Conservation (phyloP, 164 flowering plant species). For the Vitis amurensis region DNA sequence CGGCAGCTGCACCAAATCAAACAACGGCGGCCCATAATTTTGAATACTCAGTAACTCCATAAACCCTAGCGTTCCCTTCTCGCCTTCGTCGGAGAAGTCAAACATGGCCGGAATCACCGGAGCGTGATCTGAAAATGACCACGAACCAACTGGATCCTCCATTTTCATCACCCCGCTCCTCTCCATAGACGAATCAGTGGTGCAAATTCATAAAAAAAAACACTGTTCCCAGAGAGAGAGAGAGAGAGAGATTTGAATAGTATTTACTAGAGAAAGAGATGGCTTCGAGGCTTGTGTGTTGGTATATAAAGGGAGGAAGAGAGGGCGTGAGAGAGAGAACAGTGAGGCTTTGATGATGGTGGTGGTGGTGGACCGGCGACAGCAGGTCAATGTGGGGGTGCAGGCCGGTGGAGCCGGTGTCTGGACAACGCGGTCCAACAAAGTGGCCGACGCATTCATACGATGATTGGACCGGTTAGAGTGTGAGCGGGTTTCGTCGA, state of each 20-base stretch:
- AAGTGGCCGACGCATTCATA: conserved; percentile 23
- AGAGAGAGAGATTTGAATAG: conserved; percentile 4
- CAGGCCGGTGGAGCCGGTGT: conserved; percentile 13
- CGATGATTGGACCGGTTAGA: conserved; percentile 24
- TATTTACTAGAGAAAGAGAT: neutral
- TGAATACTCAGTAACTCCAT: conserved; percentile 47
- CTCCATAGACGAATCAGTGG: conserved; percentile 11
- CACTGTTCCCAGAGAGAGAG: neutral
- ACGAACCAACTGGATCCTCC: conserved; percentile 16
- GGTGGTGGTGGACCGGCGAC: conserved; percentile 26
- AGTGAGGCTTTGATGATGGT: neutral
- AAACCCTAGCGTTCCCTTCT: conserved; percentile 41
- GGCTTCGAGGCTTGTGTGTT: neutral
- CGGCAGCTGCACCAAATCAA: conserved; percentile 16
- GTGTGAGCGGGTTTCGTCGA: conserved; percentile 44
- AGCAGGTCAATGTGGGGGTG: conserved; percentile 26
- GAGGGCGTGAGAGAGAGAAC: neutral
- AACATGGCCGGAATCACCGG: conserved; percentile 1
- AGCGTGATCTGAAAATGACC: conserved; percentile 21
- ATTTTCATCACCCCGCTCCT: conserved; percentile 13
- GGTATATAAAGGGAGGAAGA: neutral
- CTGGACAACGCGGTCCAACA: conserved; percentile 15
- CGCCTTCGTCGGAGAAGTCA: conserved; percentile 15
- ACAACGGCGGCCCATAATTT: conserved; percentile 21
- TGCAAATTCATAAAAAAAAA: conserved; percentile 8